Base-by-base conservation (phyloP, 1,139 yeast species). In the Protomyces arabidopsidicola region DNA sequence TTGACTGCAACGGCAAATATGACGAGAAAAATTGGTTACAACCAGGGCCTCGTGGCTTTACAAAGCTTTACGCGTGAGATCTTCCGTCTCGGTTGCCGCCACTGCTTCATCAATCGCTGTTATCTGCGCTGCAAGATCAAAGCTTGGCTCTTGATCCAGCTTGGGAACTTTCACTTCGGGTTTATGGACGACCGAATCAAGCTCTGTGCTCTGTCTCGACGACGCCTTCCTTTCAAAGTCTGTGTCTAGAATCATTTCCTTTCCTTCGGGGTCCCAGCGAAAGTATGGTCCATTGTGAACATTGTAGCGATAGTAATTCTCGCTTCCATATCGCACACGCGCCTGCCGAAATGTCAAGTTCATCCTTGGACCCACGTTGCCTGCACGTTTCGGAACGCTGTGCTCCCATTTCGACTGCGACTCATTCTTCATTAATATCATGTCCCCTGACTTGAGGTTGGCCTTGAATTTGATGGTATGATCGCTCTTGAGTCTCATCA, bases 21-120 rank as follows among this genome's bases (percentile, higher is more conserved):
- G 95, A 87, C 71, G 76, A 77, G 36, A 74, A 78, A 71, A 87
- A 87, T 72, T 87, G 95, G 95, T 76, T 87, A 45, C 95, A 87
- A 36, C 64, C 64, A 14, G 54, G 45, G 6, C 51, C 42, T 5
- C 27, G 39, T 14, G 64, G 60, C 9, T 60, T 60, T 42, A 55
- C 60, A 18, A 55, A 55, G 51, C 45, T 60, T 24, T 60, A 45
- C 27, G 64, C 59, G 12, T 60, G 27, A 31, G 1, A 12, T n/a
- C 12, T 3, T 18, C 14, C 5, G 16, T n/a, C 18, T 16, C 48
- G 22, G 24, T 20, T 10, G 24, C 48, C 48, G 55, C 60, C n/a
- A 57, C 60, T 6, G 60, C 60, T 27, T 57, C 60, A 10, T 57
- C 60, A 1, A 57, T 57, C 27, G 60, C 60, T 20, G 48, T 38